Percentiles rank a stretch among this genome's conserved stretches.
phyloP scores from a whole-genome alignment of 2,329 filamentous ascomycete genomes.

The Fusarium sp. region DNA sequence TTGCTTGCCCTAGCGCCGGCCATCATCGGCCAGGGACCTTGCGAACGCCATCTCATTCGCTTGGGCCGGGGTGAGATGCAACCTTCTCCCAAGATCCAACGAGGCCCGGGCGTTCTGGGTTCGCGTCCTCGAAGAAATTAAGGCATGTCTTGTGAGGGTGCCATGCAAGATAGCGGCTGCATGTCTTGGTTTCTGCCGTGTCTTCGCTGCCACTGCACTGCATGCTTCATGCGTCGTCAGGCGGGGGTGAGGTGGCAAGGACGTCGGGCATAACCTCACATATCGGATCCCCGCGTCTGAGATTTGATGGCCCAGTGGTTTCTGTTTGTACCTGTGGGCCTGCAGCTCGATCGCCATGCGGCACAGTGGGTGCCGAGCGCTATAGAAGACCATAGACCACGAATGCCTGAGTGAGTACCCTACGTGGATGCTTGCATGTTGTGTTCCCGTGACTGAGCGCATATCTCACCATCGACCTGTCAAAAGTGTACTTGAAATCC shows the following conservation, averaged over 20 bases:
- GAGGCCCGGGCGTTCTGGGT: conserved; percentile 11
- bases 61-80: conserved; percentile 18
- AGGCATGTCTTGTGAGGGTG: neutral
- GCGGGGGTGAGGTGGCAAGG: conserved; percentile 10
- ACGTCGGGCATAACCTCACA: conserved; percentile 7
- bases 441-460: neutral
- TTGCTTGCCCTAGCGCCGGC: conserved; percentile 37
- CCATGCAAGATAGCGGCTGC: conserved; percentile 11
- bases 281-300: conserved; percentile 18
- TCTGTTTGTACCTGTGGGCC: conserved; percentile 2
- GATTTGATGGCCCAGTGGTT: conserved; percentile 1
- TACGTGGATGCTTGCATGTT: neutral
- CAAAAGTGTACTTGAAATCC: neutral
- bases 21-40: conserved; percentile 15
- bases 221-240: conserved; percentile 2
- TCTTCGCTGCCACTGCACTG: neutral
- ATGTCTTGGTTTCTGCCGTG: conserved; percentile 16
- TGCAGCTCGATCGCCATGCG: conserved; percentile 11
- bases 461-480: neutral
- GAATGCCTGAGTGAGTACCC: neutral
- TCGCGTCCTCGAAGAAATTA: conserved; percentile 5
- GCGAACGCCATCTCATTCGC: conserved; percentile 24
- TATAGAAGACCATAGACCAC: neutral
- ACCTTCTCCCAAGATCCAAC: conserved; percentile 14
- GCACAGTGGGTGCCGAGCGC: neutral